These are phyloP conservation scores for Pleurotus sapidus DNA, from an alignment of 768 basidiomycete species.

Conservation along the genomic window DNA sequence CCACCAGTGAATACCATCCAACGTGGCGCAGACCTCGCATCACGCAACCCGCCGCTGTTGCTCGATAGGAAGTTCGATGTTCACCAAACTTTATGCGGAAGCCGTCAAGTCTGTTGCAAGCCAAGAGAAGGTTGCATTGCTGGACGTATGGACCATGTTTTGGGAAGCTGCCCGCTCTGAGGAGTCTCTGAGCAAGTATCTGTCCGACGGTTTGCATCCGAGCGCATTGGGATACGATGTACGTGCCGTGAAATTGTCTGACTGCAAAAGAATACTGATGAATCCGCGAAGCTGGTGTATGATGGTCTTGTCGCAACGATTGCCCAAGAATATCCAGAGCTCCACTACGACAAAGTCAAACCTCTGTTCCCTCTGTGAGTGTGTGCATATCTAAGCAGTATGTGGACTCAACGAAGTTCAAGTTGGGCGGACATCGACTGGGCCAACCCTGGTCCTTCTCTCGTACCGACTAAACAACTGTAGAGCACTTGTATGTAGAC, in stretches of 20 bases:
- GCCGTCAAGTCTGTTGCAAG: constrained; percentile 62
- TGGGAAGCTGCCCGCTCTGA: constrained; percentile 70
- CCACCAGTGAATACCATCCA: constrained; percentile 75
- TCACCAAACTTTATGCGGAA: constrained; percentile 67
- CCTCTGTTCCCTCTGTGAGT: constrained; percentile 62
- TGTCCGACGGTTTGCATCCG: constrained; percentile 81
- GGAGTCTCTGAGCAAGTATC: constrained; percentile 49
- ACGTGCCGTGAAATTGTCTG: constrained; percentile 18
- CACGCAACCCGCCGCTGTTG: constrained; percentile 44
- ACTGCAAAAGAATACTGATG: not conserved
- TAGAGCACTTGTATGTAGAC: too few species aligned
- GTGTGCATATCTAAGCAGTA: not conserved
- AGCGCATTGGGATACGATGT: constrained; percentile 74
- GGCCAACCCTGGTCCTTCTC: not conserved
- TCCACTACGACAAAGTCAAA: constrained; percentile 61
- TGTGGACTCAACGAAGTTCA: not conserved
- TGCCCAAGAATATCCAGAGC: constrained; percentile 55
- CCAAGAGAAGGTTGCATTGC: constrained; percentile 53
- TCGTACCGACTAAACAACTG: not conserved
- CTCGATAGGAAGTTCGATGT: constrained; percentile 61
- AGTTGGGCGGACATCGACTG: constrained; percentile 39
- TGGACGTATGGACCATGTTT: constrained; percentile 75
- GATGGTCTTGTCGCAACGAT: constrained; percentile 60
- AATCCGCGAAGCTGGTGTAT: constrained; percentile 55
- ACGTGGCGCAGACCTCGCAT: constrained; percentile 46